Evolutionary conservation across 2,329 filamentous ascomycete genomes (phyloP).

Genomic region (Fusarium algeriense): DNA sequence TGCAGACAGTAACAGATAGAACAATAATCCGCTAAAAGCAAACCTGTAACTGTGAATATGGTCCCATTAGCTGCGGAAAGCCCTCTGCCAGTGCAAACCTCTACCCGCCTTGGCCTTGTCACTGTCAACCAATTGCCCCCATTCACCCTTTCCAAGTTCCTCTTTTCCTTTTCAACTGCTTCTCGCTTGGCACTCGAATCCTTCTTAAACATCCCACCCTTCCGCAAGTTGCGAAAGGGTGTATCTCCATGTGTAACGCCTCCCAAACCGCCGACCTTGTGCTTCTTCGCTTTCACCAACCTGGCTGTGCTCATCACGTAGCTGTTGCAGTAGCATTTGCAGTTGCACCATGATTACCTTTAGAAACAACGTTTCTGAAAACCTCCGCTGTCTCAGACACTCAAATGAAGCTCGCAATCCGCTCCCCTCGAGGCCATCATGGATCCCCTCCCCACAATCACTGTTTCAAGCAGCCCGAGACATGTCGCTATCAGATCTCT

Average conservation of each 20-base stretch:
- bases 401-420: constrained; percentile 41
- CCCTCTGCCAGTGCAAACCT: constrained; percentile 23
- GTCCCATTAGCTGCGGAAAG: not conserved
- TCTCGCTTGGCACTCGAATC: constrained; percentile 14
- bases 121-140: constrained; percentile 9
- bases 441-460: constrained; percentile 20
- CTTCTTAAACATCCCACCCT: constrained; percentile 31
- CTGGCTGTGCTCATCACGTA: constrained; percentile 13
- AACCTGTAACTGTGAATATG: not conserved
- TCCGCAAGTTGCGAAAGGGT: constrained; percentile 32
- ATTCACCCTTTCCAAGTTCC: not conserved
- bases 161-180: constrained; percentile 10
- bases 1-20: constrained; percentile 1
- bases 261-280: constrained; percentile 14
- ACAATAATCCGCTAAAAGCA: constrained; percentile 5
- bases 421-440: constrained; percentile 17
- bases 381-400: constrained; percentile 49
- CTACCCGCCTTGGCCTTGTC: constrained; percentile 6
- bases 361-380: constrained; percentile 40
- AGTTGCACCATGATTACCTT: constrained; percentile 42
- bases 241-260: constrained; percentile 37
- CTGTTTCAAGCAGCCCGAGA: constrained; percentile 46
- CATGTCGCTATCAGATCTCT: constrained; percentile 36
- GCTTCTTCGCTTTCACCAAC: constrained; percentile 21
- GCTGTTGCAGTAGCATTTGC: constrained; percentile 36